Conservation (phyloP, 1,284 basidiomycete species). For the Cronartium quercuum region DNA sequence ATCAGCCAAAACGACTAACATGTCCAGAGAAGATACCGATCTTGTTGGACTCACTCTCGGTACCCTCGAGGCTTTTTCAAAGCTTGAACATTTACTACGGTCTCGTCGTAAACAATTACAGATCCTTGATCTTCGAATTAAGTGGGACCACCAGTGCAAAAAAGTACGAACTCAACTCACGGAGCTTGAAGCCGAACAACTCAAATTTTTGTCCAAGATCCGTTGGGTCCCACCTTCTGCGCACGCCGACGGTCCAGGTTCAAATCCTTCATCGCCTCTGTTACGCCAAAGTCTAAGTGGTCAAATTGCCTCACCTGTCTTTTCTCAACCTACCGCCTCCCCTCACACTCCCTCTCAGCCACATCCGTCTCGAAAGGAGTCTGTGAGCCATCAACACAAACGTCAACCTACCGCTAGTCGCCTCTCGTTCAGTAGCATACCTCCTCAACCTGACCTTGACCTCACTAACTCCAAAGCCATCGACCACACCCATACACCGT, state of each 20-base stretch:
- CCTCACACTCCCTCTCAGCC: not conserved
- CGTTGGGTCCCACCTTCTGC: constrained; percentile 14
- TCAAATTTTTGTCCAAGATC: constrained; percentile 17
- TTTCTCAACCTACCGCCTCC: constrained; percentile 3
- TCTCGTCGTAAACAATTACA: constrained; percentile 33
- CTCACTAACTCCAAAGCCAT: constrained; percentile 1
- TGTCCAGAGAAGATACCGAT: constrained; percentile 38
- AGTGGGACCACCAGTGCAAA: constrained; percentile 33
- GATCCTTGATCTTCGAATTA: constrained; percentile 31
- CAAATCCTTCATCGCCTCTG: constrained; percentile 1
- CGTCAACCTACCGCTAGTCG: not conserved
- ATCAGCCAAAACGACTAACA: constrained; percentile 36
- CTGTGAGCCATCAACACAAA: not conserved
- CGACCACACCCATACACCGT: not conserved
- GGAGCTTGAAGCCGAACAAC: constrained; percentile 19
- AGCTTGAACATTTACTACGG: constrained; percentile 34
- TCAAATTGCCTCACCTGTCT: not conserved
- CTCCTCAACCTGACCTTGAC: not conserved
- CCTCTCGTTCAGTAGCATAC: not conserved
- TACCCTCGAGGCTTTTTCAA: constrained; percentile 36
- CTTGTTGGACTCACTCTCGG: constrained; percentile 31
- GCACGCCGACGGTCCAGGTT: not conserved
- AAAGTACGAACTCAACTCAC: constrained; percentile 18
- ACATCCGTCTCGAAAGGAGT: constrained; percentile 3
- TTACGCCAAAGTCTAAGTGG: not conserved